A percentile compares a stretch with the other conserved stretches of the same genome.
phyloP scores from a whole-genome alignment of 441 rosid genomes.

The Populus hybrid region DNA sequence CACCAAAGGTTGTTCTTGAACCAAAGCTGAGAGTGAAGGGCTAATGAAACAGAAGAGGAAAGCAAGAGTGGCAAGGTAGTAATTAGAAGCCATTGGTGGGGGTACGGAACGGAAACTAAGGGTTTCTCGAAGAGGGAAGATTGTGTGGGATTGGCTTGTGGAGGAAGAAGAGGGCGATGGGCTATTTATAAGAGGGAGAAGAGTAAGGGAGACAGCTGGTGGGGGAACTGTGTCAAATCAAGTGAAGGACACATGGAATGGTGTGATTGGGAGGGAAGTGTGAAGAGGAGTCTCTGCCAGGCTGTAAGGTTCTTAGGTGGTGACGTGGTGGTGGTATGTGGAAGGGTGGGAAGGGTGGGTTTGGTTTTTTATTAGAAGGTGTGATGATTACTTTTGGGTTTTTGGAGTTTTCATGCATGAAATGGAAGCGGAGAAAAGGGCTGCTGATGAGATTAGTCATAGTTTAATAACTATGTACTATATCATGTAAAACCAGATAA shows the following conservation, averaged over 20 bases:
- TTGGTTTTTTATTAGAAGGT: too few species aligned
- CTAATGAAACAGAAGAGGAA: constrained; percentile 16
- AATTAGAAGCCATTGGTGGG: constrained; percentile 38
- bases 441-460: too few species aligned
- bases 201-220: constrained; percentile 39
- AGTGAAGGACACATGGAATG: constrained; percentile 32
- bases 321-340: constrained; percentile 35
- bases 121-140: not conserved
- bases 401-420: not conserved
- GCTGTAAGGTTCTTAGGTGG: constrained; percentile 40
- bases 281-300: constrained; percentile 36
- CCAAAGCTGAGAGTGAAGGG: constrained; percentile 41
- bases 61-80: constrained; percentile 31
- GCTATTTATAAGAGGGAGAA: constrained; percentile 23
- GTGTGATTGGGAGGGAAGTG: constrained; percentile 20
- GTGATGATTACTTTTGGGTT: not conserved
- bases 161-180: not conserved
- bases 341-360: too few species aligned
- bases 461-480: too few species aligned
- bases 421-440: too few species aligned
- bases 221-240: constrained; percentile 33
- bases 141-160: not conserved
- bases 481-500: too few species aligned
- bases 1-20: constrained; percentile 69
- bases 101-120: not conserved